Evolutionary conservation across 2,329 filamentous ascomycete genomes (phyloP), one percentile per base, ranked within the genome.

Genomic region (Fusarium ambrosium): DNA sequence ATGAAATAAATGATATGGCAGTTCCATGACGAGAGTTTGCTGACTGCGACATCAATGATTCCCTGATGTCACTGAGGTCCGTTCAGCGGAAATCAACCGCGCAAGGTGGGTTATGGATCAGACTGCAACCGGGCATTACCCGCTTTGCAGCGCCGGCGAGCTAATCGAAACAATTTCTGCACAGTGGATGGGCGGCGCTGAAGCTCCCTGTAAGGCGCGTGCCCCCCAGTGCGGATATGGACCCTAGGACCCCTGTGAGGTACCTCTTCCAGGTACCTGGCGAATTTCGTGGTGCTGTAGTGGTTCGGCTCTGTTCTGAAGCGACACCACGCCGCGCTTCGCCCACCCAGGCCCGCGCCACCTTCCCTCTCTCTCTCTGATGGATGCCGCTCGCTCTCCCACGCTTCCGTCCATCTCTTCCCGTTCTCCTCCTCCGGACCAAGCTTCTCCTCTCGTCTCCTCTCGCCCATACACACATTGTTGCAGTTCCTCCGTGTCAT

Each of bases 371-470:
- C 68, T 76, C 73, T 73, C 55, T 36, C 55, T 53, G 48, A 53
- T 53, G 24, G 27, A 55, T 55, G 48, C 48, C 48, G 48, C 27
- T 55, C 48, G 27, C 48, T 55, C 48, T 73, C 69, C 72, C 69
- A 70, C 61, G 27, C 69, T 53, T 53, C 27, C 48, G 48, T 59
- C 53, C 69, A 60, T 36, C 62, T 73, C 69, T 56, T 73, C 68
- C 53, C 68, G 48, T 34, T 70, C 68, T 66, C 72, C 51, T 77
- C 58, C 67, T 69, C 68, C 66, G 53, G 68, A 71, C 63, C 75
- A 71, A 78, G 75, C 75, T 80, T 74, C 79, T 78, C 76, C 79
- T 72, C 69, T 78, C 76, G 79, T 82, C 80, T 73, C 70, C 70
- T 75, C 70, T 59, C 60, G 48, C 67, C 64, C 66, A 74, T 70